Percentiles rank a stretch among this genome's conserved stretches.
phyloP scores from a whole-genome alignment of 2,329 filamentous ascomycete species.

The Hypoxylon sp. region DNA sequence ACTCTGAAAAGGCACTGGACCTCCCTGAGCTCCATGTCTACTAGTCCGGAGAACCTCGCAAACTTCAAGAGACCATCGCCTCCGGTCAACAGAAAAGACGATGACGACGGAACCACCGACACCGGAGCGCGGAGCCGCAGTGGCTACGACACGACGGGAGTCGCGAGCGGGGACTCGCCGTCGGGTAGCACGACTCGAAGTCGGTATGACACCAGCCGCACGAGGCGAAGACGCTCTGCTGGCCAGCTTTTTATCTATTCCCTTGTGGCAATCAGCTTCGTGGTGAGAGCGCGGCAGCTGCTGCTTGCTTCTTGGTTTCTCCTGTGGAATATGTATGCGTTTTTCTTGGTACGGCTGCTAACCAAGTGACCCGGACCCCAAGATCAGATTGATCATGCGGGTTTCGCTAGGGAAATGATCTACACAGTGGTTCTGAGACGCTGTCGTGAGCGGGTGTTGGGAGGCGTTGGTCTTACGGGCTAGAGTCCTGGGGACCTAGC shows the following conservation, averaged over 20 bases:
- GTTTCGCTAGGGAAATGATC: not conserved
- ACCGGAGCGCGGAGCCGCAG: constrained; percentile 3
- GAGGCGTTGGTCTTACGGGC: not conserved
- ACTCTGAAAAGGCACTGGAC: not conserved
- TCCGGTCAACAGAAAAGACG: no score
- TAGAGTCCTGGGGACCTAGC: not conserved
- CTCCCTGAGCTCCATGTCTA: not conserved
- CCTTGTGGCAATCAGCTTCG: not conserved
- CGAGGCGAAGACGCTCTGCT: not conserved
- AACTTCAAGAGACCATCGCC: no score
- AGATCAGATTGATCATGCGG: constrained; percentile 20
- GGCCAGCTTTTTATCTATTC: not conserved
- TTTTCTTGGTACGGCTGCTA: not conserved
- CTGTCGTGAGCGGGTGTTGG: not conserved
- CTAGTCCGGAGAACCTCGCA: no score
- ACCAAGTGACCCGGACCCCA: not conserved
- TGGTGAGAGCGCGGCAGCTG: not conserved
- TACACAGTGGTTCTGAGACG: no score
- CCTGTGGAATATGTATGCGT: not conserved
- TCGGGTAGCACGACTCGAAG: not conserved
- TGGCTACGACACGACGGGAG: constrained; percentile 10
- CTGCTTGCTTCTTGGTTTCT: not conserved
- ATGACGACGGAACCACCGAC: not conserved
- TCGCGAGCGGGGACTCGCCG: not conserved
- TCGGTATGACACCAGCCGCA: not conserved